Evolutionary conservation across 202 grass and related monocot species (phyloP).

Genomic region (Panicum hallii): DNA sequence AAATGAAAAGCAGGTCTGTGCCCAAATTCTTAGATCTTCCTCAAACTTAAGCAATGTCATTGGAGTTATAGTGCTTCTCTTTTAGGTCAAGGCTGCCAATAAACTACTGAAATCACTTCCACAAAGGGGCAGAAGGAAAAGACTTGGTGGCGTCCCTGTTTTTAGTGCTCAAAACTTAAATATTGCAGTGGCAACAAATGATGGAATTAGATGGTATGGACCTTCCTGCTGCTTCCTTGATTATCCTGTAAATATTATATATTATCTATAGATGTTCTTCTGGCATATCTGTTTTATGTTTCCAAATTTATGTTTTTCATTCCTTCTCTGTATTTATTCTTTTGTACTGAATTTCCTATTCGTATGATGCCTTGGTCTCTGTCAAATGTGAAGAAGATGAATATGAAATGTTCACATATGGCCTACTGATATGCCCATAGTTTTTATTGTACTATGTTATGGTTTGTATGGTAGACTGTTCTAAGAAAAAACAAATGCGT

Average conservation of each 20-base stretch:
- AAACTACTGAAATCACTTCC: constrained; percentile 77
- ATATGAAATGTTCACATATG: constrained; percentile 14
- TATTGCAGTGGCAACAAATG: constrained; percentile 94
- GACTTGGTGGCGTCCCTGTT: constrained; percentile 83
- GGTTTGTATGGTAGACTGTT: background rate
- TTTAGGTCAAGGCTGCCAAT: constrained; percentile 89
- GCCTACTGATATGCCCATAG: background rate
- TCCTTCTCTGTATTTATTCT: background rate
- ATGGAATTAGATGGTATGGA: constrained; percentile 94
- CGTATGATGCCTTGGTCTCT: constrained; percentile 1
- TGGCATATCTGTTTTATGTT: background rate
- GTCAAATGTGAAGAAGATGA: constrained; percentile 2
- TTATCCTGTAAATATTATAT: constrained; percentile 17
- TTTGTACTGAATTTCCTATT: constrained; percentile 5
- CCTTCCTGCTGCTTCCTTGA: constrained; percentile 6
- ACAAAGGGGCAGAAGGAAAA: constrained; percentile 67
- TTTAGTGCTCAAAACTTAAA: constrained; percentile 93
- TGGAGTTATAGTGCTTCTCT: constrained; percentile 12
- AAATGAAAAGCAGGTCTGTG: constrained; percentile 84
- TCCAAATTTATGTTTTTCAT: constrained; percentile 4
- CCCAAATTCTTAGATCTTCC: constrained; percentile 36
- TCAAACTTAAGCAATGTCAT: constrained; percentile 24
- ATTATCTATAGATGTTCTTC: constrained; percentile 16
- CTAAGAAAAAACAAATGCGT: background rate
- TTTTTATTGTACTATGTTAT: constrained; percentile 24